Conservation (phyloP, 2,329 filamentous ascomycete genomes). For the Elsinoe perseae region DNA sequence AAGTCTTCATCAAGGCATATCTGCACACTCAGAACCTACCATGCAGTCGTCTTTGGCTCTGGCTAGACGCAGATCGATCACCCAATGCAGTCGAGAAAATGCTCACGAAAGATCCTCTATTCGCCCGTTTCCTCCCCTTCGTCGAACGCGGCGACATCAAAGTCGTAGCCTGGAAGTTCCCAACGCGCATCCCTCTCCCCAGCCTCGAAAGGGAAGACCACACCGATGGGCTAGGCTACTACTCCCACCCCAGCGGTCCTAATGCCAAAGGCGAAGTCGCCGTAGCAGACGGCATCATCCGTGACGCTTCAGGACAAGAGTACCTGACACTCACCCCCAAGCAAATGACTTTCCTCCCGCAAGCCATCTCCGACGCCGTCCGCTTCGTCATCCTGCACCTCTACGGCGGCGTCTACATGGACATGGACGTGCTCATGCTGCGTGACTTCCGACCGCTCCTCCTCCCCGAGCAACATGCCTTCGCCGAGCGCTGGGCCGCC, state of each 20-base stretch:
- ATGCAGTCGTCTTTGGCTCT: constrained; percentile 47
- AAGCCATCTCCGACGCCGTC: constrained; percentile 50
- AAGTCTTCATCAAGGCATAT: constrained; percentile 50
- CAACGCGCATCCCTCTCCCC: constrained; percentile 45
- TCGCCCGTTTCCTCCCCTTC: constrained; percentile 46
- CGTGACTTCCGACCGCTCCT: constrained; percentile 49
- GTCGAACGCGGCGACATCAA: constrained; percentile 47
- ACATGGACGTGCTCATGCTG: constrained; percentile 50
- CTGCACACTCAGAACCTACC: constrained; percentile 51
- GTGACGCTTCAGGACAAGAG: constrained; percentile 43
- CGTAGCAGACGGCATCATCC: constrained; percentile 46
- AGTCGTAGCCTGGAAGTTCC: constrained; percentile 48
- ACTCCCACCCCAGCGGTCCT: constrained; percentile 40
- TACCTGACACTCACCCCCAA: constrained; percentile 48
- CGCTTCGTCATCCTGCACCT: constrained; percentile 49
- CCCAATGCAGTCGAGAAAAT: constrained; percentile 45
- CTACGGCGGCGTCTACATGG: constrained; percentile 48
- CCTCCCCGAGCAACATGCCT: constrained; percentile 44
- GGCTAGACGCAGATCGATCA: constrained; percentile 48
- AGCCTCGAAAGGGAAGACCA: constrained; percentile 36
- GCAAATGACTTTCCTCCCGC: constrained; percentile 51
- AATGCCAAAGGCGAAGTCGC: constrained; percentile 35
- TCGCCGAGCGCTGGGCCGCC: constrained; percentile 50
- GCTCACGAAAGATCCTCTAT: constrained; percentile 45
- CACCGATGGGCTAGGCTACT: constrained; percentile 44